These are phyloP conservation scores for Fraxinus dipetala DNA, from an alignment of 305 asterid species.

Conservation along the genomic window DNA sequence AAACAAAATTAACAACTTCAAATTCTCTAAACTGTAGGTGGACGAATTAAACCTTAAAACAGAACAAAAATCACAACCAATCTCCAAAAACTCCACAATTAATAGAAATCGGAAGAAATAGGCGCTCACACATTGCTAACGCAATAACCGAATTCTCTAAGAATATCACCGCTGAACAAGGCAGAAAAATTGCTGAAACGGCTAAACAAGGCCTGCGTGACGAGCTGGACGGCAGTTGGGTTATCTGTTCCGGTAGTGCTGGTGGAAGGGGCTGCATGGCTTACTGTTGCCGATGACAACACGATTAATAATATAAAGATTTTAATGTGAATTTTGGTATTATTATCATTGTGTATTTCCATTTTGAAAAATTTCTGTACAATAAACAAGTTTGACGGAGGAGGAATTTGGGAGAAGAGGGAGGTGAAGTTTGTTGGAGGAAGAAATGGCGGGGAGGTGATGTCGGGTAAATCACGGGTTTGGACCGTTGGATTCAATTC, in stretches of 20 bases:
- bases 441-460: slow-evolving; percentile 84
- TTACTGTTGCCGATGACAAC: slow-evolving; percentile 12
- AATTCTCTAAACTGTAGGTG: background rate
- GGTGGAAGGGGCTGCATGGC: slow-evolving; percentile 28
- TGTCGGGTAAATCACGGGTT: slow-evolving; percentile 35
- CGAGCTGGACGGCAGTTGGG: slow-evolving; percentile 46
- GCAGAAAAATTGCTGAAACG: slow-evolving; percentile 63
- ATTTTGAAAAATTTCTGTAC: background rate
- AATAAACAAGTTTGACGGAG: background rate
- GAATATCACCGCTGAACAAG: slow-evolving; percentile 47
- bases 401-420: slow-evolving; percentile 24
- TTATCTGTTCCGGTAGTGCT: slow-evolving; percentile 13
- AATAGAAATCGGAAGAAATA: slow-evolving; percentile 7
- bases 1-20: background rate
- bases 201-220: slow-evolving; percentile 46
- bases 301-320: slow-evolving; percentile 12
- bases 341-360: slow-evolving; percentile 1
- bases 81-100: background rate
- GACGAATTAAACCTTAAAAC: background rate
- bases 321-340: slow-evolving; percentile 7
- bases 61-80: background rate
- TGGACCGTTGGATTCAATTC: slow-evolving; percentile 36
- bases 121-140: slow-evolving; percentile 56
- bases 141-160: slow-evolving; percentile 56
- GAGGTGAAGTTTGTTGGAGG: slow-evolving; percentile 38